phyloP scores from a whole-genome alignment of 2,329 filamentous ascomycete species.

The Penicillium rolfsii region DNA sequence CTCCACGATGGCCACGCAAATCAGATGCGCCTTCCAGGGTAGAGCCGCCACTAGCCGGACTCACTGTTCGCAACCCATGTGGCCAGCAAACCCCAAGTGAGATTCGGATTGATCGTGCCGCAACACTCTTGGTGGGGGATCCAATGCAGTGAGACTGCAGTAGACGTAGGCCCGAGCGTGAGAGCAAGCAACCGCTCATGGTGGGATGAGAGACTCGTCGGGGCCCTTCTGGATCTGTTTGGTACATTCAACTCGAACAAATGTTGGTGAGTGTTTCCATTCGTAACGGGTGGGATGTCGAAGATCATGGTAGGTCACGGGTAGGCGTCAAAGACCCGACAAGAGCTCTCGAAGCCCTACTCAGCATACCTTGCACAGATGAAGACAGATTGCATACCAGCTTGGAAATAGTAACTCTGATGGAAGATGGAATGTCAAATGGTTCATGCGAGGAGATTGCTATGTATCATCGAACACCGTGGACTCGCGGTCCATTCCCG shows the following conservation, averaged over 20 bases:
- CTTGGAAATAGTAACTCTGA: not conserved
- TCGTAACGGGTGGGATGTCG: not conserved
- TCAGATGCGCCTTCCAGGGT: not conserved
- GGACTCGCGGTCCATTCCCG: conserved; percentile 19
- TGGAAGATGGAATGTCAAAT: not conserved
- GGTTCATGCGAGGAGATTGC: conserved; percentile 20
- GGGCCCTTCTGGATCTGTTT: not conserved
- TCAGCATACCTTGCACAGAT: not conserved
- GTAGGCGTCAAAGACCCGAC: not conserved
- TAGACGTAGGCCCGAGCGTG: not conserved
- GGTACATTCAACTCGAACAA: not conserved
- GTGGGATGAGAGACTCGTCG: not conserved
- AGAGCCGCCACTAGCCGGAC: not conserved
- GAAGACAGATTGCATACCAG: not conserved
- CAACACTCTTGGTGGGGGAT: not conserved
- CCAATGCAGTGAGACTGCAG: conserved; percentile 1
- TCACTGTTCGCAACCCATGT: not conserved
- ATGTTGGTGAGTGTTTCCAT: not conserved
- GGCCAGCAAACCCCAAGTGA: not conserved
- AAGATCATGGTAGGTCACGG: not conserved
- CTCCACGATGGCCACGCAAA: not conserved
- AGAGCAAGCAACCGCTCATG: not conserved
- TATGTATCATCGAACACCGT: conserved; percentile 30
- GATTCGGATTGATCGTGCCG: not conserved
- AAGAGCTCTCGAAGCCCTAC: too few species aligned